Evolutionary conservation across 148 eudicot species (phyloP), one percentile per base, ranked within the genome.

Genomic region (Rhododendron ferrugineum): DNA sequence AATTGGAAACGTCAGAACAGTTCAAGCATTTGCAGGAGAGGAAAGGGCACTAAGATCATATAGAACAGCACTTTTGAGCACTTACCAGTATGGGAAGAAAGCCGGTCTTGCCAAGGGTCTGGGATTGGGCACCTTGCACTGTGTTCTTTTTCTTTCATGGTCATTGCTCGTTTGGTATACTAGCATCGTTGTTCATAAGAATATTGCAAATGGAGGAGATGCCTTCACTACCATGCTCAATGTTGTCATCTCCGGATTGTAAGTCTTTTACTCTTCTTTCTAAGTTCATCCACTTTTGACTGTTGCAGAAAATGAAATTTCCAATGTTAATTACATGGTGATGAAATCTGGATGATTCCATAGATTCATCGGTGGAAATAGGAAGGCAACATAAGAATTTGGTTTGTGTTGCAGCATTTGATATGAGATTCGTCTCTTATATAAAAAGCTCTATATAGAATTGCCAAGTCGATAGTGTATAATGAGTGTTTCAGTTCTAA

Each of bases 161-260:
- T 89, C 98, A 34, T 92, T 97, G 94, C 99, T 97, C 76, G 95
- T 97, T 68, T 97, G 99, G 99, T 97, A 88, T 87, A 95, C 98
- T 26, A 97, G 99, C 89, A 84, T 95, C 14, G 91, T 92, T 85
- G 98, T 95, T 78, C 99, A 97, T 86, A 97, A 95, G 92, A 80
- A 84, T 60, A 91, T 94, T 47, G 98, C 98, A 58, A 95, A 93
- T 90, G 99, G 99, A 79, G 99, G 98, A 68, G 96, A 97, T 18
- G 93, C 99, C 37, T 97, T 97, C 91, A 97, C 99, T 89, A 97
- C 99, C 81, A 97, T 97, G 99, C 98, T 95, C 91, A 97, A 95
- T 87, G 99, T 97, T 72, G 96, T 97, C 32, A 93, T 97, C 81
- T 88, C 99, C 85, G 98, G 99, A 90, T 89, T 97, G 99, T 97